These are phyloP conservation scores for Fraxinus americana DNA, from an alignment of 257 asterid genomes.

Conservation along the genomic window DNA sequence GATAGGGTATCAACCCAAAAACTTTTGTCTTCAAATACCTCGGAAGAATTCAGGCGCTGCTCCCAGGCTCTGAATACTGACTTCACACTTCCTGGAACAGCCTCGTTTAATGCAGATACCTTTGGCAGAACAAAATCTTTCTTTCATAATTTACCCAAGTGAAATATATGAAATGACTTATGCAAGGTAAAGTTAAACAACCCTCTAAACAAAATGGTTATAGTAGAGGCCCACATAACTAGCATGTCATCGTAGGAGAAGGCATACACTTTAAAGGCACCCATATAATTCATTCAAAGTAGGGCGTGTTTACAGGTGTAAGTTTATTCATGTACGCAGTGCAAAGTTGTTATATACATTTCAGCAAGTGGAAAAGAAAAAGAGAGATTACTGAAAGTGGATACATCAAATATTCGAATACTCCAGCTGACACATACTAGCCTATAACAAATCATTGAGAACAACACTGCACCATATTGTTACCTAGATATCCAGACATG, in stretches of 20 bases:
- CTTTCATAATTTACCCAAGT: slow-evolving; percentile 13
- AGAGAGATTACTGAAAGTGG: not conserved
- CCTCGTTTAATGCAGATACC: slow-evolving; percentile 93
- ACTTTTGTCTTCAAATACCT: slow-evolving; percentile 46
- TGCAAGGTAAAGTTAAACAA: not conserved
- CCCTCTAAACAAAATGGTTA: slow-evolving; percentile 1
- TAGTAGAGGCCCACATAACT: slow-evolving; percentile 9
- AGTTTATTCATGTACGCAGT: not conserved
- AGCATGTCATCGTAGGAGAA: not conserved
- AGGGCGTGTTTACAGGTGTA: not conserved
- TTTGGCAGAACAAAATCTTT: slow-evolving; percentile 29
- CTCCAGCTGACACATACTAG: not conserved
- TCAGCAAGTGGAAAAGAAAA: not conserved
- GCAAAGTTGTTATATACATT: not conserved
- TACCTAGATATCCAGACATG: not conserved
- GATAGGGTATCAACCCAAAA: slow-evolving; percentile 14
- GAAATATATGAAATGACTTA: not conserved
- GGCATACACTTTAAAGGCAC: not conserved
- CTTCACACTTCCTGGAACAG: slow-evolving; percentile 86
- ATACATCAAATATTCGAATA: not conserved
- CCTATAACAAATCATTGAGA: not conserved
- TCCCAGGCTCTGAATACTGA: slow-evolving; percentile 95
- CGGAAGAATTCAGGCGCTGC: slow-evolving; percentile 74
- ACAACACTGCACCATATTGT: not conserved
- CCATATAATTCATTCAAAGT: not conserved